phyloP scores from a whole-genome alignment of 2,329 filamentous ascomycete species.

The Achaetomium macrosporum region DNA sequence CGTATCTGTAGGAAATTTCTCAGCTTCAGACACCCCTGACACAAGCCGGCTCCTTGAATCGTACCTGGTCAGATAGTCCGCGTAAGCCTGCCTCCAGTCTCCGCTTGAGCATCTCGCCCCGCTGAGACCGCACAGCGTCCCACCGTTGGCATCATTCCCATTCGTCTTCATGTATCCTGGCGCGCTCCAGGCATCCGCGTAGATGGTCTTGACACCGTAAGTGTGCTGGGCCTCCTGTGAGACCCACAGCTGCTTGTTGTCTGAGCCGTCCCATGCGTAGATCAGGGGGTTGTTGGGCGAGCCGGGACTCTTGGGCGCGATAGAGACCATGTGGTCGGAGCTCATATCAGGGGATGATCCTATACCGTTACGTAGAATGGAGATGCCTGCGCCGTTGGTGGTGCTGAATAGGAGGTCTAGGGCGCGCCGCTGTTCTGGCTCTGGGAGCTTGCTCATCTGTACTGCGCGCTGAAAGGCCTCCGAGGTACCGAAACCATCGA shows the following conservation, averaged over 20 bases:
- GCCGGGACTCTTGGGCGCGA: constrained; percentile 41
- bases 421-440: constrained; percentile 35
- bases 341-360: constrained; percentile 37
- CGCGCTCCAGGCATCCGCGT: constrained; percentile 42
- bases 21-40: too few relatives aligned
- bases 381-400: constrained; percentile 39
- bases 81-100: constrained; percentile 44
- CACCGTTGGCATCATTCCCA: constrained; percentile 30
- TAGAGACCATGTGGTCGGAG: constrained; percentile 33
- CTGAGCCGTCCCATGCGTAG: constrained; percentile 42
- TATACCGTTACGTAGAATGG: constrained; percentile 42
- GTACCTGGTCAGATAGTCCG: constrained; percentile 37
- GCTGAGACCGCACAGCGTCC: constrained; percentile 33
- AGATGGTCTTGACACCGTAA: constrained; percentile 35
- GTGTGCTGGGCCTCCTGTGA: constrained; percentile 40
- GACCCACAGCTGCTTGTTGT: constrained; percentile 47
- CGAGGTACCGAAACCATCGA: constrained; percentile 42
- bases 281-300: constrained; percentile 34
- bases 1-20: constrained; percentile 27
- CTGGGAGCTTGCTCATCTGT: constrained; percentile 35
- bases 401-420: constrained; percentile 42
- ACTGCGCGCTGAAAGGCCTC: constrained; percentile 42
- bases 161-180: constrained; percentile 46
- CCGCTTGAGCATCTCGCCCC: constrained; percentile 35
- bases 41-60: too few relatives aligned